These are phyloP conservation scores for Talaromyces borbonicus DNA, from an alignment of 495 filamentous ascomycete species.

Conservation along the genomic window DNA sequence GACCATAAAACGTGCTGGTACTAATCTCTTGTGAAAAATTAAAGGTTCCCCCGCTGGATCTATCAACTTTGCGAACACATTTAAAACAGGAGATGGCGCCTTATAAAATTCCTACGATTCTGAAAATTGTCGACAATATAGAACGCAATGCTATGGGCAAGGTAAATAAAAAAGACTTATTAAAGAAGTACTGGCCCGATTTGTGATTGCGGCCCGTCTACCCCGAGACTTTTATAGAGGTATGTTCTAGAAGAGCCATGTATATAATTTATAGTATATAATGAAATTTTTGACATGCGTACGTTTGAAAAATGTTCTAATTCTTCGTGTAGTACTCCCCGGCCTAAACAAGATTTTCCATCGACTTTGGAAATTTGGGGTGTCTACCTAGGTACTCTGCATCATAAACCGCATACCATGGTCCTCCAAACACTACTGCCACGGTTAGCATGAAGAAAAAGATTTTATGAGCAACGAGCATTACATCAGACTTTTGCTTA, in stretches of 20 bases:
- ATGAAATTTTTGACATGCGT: no score
- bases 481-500: conserved; percentile 8
- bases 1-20: not conserved
- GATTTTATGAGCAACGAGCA: no score
- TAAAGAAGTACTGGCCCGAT: conserved; percentile 36
- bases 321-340: no score
- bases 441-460: no score
- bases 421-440: no score
- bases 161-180: conserved; percentile 36
- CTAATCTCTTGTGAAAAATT: not conserved
- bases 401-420: no score
- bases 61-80: conserved; percentile 22
- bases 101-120: conserved; percentile 37
- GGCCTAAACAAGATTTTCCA: no score
- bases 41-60: conserved; percentile 24
- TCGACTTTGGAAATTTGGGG: no score
- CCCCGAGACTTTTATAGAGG: not conserved
- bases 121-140: conserved; percentile 35
- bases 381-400: no score
- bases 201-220: not conserved
- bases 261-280: not conserved
- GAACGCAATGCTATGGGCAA: conserved; percentile 43
- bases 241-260: not conserved
- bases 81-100: conserved; percentile 36
- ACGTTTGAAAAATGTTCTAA: no score